These are phyloP conservation scores for Pythium aquatile DNA, from an alignment of 352 stramenopile genomes.

Conservation along the genomic window DNA sequence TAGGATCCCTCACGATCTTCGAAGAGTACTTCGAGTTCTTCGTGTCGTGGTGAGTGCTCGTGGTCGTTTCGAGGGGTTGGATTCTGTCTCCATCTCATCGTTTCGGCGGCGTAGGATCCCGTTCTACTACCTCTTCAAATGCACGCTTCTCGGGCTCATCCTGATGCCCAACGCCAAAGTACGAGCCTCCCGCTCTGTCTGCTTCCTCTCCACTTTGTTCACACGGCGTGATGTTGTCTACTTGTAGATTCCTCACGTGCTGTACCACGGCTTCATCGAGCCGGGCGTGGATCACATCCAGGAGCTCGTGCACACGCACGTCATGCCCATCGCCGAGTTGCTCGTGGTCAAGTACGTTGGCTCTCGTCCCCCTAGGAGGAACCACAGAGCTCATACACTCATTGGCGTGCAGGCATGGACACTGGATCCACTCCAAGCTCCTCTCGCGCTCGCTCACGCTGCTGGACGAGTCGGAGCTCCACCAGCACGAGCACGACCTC, in stretches of 20 bases:
- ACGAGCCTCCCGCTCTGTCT: not conserved
- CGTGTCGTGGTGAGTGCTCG: constrained; percentile 47
- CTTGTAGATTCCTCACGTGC: constrained; percentile 49
- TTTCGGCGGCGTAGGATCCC: constrained; percentile 37
- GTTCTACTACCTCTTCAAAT: constrained; percentile 82
- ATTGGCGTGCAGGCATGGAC: constrained; percentile 37
- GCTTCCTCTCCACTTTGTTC: not conserved
- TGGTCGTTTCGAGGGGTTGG: not conserved
- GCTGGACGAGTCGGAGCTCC: constrained; percentile 42
- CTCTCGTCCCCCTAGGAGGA: not conserved
- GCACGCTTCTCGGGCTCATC: constrained; percentile 48
- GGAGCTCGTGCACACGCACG: constrained; percentile 40
- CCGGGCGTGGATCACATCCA: constrained; percentile 40
- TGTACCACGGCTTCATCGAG: constrained; percentile 66
- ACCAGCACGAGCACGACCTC: constrained; percentile 47
- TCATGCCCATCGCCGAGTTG: constrained; percentile 52
- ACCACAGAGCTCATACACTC: too few species aligned
- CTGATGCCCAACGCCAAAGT: constrained; percentile 64
- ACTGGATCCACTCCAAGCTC: constrained; percentile 66
- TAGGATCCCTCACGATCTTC: constrained; percentile 51
- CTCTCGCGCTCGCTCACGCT: constrained; percentile 52
- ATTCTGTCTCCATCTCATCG: not conserved
- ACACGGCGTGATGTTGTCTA: not conserved
- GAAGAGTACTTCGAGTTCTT: constrained; percentile 71
- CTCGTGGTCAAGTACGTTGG: constrained; percentile 48